phyloP scores from a whole-genome alignment of 495 filamentous ascomycete genomes.

The Extremus antarcticus region DNA sequence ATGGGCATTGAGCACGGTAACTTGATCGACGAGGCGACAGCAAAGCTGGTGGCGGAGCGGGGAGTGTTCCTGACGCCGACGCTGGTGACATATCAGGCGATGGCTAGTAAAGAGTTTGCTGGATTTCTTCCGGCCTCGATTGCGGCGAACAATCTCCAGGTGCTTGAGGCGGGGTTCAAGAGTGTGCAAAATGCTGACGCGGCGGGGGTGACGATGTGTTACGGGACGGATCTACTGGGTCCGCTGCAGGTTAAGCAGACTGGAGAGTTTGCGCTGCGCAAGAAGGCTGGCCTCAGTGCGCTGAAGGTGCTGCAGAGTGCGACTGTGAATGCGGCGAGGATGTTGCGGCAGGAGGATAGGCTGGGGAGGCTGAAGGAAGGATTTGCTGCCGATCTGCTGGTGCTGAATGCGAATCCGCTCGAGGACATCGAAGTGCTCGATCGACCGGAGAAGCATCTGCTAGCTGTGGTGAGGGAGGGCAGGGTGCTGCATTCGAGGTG shows the following conservation, averaged over 20 bases:
- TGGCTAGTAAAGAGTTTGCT: slow-evolving; percentile 35
- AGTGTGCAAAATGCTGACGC: slow-evolving; percentile 36
- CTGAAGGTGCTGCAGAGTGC: slow-evolving; percentile 40
- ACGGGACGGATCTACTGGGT: slow-evolving; percentile 44
- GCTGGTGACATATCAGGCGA: slow-evolving; percentile 40
- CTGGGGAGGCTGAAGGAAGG: slow-evolving; percentile 37
- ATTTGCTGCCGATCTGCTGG: slow-evolving; percentile 15
- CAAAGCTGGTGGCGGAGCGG: slow-evolving; percentile 36
- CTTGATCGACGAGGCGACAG: slow-evolving; percentile 41
- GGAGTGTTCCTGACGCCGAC: slow-evolving; percentile 43
- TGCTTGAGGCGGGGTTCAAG: slow-evolving; percentile 36
- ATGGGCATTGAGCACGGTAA: slow-evolving; percentile 48
- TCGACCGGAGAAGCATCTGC: slow-evolving; percentile 33
- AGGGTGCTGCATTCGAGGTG: slow-evolving; percentile 37
- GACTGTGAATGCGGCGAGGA: slow-evolving; percentile 40
- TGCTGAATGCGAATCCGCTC: slow-evolving; percentile 35
- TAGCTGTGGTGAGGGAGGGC: slow-evolving; percentile 43
- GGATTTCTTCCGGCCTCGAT: slow-evolving; percentile 35
- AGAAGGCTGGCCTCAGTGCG: slow-evolving; percentile 32
- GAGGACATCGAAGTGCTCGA: slow-evolving; percentile 43
- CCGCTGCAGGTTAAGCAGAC: slow-evolving; percentile 38
- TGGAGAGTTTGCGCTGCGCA: slow-evolving; percentile 39
- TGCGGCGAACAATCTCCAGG: slow-evolving; percentile 37
- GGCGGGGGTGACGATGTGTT: slow-evolving; percentile 44
- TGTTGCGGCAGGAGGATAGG: slow-evolving; percentile 33